These are phyloP conservation scores for Coemansia sp. DNA, from an alignment of 192 early-diverging fungal species.

Conservation along the genomic window DNA sequence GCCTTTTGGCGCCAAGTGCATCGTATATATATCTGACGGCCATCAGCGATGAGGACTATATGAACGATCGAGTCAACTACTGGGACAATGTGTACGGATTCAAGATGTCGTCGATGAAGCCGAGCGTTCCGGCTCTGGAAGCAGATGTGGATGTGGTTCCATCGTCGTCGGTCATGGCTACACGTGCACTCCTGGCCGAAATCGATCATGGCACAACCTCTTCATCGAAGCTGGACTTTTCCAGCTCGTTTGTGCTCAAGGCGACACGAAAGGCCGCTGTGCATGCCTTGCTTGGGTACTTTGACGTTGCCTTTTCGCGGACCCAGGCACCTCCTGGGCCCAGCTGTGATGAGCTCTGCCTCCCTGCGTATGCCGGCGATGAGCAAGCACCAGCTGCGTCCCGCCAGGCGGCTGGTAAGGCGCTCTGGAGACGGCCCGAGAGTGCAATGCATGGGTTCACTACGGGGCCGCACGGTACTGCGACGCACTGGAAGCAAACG, in stretches of 20 bases:
- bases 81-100: slow-evolving; percentile 97
- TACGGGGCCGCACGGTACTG: slow-evolving; percentile 70
- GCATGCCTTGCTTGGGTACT: slow-evolving; percentile 85
- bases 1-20: slow-evolving; percentile 84
- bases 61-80: slow-evolving; percentile 75
- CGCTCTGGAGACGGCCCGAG: slow-evolving; percentile 41
- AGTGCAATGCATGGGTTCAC: slow-evolving; percentile 57
- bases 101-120: slow-evolving; percentile 85
- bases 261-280: slow-evolving; percentile 64
- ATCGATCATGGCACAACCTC: slow-evolving; percentile 73
- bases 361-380: slow-evolving; percentile 15
- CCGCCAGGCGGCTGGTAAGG: slow-evolving; percentile 9
- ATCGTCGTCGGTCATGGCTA: slow-evolving; percentile 66
- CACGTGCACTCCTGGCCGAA: slow-evolving; percentile 64
- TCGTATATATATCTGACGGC: slow-evolving; percentile 92
- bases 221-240: slow-evolving; percentile 72
- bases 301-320: slow-evolving; percentile 86
- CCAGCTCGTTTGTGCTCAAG: slow-evolving; percentile 65
- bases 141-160: slow-evolving; percentile 81
- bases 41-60: slow-evolving; percentile 76
- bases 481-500: slow-evolving; percentile 99
- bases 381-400: slow-evolving; percentile 4
- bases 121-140: slow-evolving; percentile 60
- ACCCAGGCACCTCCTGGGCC: slow-evolving; percentile 33
- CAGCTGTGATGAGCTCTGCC: slow-evolving; percentile 21